A percentile compares a stretch with the other conserved stretches of the same genome.
Evolutionary conservation across 108 stramenopile species (phyloP).

Genomic region (Cyclostephanos tholiformis): DNA sequence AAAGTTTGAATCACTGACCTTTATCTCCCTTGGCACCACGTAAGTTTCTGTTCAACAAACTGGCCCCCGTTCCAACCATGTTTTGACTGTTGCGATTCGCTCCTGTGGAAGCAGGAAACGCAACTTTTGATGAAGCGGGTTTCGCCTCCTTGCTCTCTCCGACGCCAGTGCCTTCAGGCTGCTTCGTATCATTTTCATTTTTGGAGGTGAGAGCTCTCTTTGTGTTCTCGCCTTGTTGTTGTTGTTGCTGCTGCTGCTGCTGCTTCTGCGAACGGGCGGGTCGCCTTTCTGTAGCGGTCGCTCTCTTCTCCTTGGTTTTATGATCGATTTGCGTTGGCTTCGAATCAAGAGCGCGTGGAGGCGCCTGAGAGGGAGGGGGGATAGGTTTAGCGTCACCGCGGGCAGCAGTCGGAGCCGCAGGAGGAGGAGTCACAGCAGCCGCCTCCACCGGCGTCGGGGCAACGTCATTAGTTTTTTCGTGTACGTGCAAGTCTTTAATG

Average conservation of each 20-base stretch:
- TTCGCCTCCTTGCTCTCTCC: conserved; percentile 13
- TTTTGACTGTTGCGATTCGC: conserved; percentile 31
- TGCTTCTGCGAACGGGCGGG: not conserved
- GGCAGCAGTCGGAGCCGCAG: not conserved
- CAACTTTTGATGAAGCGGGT: conserved; percentile 4
- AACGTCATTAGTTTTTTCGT: conserved; percentile 58
- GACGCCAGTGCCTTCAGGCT: conserved; percentile 2
- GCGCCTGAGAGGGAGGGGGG: too few species aligned
- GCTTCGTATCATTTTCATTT: not conserved
- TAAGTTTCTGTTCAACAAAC: conserved; percentile 72
- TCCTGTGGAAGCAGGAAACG: conserved; percentile 24
- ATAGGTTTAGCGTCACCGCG: not conserved
- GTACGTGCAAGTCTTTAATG: conserved; percentile 97
- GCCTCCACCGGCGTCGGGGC: conserved; percentile 1
- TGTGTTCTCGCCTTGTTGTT: not conserved
- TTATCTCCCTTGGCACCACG: conserved; percentile 59
- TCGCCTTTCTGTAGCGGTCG: not conserved
- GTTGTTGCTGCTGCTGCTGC: conserved; percentile 14
- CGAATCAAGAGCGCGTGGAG: conserved; percentile 6
- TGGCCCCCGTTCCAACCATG: conserved; percentile 77
- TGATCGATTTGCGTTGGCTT: conserved; percentile 18
- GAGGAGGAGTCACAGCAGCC: not conserved
- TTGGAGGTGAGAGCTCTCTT: not conserved
- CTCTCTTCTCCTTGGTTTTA: too few species aligned
- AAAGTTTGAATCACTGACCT: conserved; percentile 39